These are phyloP conservation scores for Scenedesmus sp. DNA, from an alignment of 163 green algal genomes.

Conservation along the genomic window DNA sequence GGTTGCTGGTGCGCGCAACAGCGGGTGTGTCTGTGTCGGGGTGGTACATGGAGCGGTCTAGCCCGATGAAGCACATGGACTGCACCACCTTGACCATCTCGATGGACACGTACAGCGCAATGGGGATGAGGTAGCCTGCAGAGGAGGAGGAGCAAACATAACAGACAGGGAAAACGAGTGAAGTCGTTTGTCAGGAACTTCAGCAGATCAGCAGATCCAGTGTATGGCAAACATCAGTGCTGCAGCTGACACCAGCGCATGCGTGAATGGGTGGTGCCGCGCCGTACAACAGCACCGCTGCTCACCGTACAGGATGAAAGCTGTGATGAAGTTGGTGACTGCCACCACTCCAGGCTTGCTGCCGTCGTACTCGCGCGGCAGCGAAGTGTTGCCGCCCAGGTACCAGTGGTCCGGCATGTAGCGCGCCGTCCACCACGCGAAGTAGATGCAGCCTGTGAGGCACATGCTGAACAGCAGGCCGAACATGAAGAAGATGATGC, in stretches of 20 bases:
- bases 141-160: not conserved
- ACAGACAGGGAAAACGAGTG: not conserved
- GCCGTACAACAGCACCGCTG: not conserved
- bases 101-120: slow-evolving; percentile 95
- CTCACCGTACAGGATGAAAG: slow-evolving; percentile 89
- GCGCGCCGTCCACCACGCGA: slow-evolving; percentile 70
- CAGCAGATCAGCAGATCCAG: too few species aligned
- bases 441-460: slow-evolving; percentile 76
- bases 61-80: slow-evolving; percentile 82
- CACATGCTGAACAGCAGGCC: slow-evolving; percentile 82
- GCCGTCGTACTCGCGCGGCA: slow-evolving; percentile 73
- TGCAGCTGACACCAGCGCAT: not conserved
- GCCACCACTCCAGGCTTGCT: slow-evolving; percentile 61
- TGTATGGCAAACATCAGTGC: not conserved
- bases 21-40: slow-evolving; percentile 82
- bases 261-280: not conserved
- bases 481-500: slow-evolving; percentile 92
- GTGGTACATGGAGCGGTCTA: slow-evolving; percentile 89
- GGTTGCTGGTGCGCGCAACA: slow-evolving; percentile 89
- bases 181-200: not conserved
- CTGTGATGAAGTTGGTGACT: slow-evolving; percentile 83
- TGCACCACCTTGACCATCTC: slow-evolving; percentile 94
- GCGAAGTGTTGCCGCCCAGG: slow-evolving; percentile 61
- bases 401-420: slow-evolving; percentile 77
- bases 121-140: slow-evolving; percentile 92